Evolutionary conservation across 306 rosid genomes (phyloP), one percentile per base, ranked within the genome.

Genomic region (Echinosophora koreensis): DNA sequence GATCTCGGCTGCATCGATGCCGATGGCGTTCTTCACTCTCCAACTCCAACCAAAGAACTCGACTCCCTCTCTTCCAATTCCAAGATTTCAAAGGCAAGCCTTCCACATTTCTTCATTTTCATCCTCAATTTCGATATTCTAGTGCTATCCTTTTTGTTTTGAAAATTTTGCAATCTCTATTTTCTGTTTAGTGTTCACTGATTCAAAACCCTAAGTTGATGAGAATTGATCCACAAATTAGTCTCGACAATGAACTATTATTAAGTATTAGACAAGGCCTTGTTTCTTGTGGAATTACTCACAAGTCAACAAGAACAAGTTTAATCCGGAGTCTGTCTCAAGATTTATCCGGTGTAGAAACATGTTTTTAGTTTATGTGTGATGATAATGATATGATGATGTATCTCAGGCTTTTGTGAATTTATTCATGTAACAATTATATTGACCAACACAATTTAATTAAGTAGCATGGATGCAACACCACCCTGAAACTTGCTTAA

Each of bases 11-110:
- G 87, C 77, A n/a, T 58, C 2, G 77, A 73, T 47, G 3, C 82
- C 22, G 55, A 18, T n/a, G 37, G 39, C 32, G 39, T 17, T 80
- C 13, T 69, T 63, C 78, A n/a, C 12, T 86, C 89, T 10, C 81
- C 81, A 17, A 70, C 89, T 10, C 81, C 81, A 17, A 70, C 65
- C 57, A 81, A 69, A 71, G 74, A 73, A 11, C 79, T 41, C 50
- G 87, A 73, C 5, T 71, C 82, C 5, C 13, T 76, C 71, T 67
- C 90, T 1, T 84, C 85, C 35, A 87, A 57, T 27, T 86, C 96
- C 50, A 91, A 87, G 91, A 83, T 84, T 38, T 90, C 91, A 65
- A 90, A 89, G 87, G 97, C 76, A 62, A 68, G 39, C 22, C 16
- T 64, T 38, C 28, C 5, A 5, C 11, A 2, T 64, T 70, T 30